Base-by-base conservation (phyloP, 2,329 filamentous ascomycete species). In the Achaetomium macrosporum region DNA sequence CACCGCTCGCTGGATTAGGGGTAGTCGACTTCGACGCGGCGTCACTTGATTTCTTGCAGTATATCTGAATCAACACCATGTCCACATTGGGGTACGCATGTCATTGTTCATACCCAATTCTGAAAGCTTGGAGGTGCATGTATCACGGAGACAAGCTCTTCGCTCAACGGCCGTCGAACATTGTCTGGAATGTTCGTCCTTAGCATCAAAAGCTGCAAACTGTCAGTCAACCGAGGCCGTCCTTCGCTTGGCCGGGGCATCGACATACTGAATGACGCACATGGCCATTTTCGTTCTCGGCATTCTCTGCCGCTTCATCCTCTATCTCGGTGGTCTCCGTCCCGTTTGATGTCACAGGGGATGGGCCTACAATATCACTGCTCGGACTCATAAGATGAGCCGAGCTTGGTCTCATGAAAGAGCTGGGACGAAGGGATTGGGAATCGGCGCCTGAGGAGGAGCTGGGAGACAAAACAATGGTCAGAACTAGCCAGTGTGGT, bases 81-180 rank as follows among this genome's bases (percentile, higher is more conserved):
- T 37, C 39, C 15, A n/a, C 42, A 8, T 52, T 69, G 66, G 39
- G 35, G 57, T 37, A 42, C 20, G 30, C 16, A 16, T 19, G 19
- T 36, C n/a, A 44, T 40, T 37, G 29, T 37, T 42, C 80, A 65
- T 68, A 93, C 88, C 80, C 93, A 95, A 61, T 81, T 81, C 51
- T 82, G 79, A 69, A 93, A 96, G 57, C 86, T 88, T 59, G 89
- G 78, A 0, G 91, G 90, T 15, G 88, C 89, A 74, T 96, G 91
- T 61, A 96, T 96, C 50, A 95, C 91, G 1, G 91, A 96, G 49
- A 89, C 79, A 20, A 90, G 85, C 60, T 91, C 89, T 59, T 95
- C 89, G 56, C 83, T 84, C 20, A 79, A 78, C 49, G 73, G 72
- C 47, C 77, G 76, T 65, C 83, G 73, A 67, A 85, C 63, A 54